Conservation (phyloP, 305 asterid species). For the Plantago rigida region DNA sequence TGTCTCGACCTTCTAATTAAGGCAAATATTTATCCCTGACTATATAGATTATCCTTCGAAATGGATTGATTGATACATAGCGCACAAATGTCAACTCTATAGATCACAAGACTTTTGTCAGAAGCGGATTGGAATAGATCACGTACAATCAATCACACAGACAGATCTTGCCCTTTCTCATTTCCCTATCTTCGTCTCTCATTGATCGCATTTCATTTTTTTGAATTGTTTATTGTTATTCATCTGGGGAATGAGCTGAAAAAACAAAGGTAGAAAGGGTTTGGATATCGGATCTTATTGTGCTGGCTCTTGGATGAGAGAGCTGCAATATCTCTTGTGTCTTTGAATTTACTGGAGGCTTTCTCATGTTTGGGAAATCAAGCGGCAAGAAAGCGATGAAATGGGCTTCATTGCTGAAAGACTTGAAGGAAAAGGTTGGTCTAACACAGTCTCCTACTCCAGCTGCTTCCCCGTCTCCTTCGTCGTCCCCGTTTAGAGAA, state of each 20-base stretch:
- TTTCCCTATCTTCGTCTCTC: constrained; percentile 34
- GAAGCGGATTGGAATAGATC: constrained; percentile 22
- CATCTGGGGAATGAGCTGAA: constrained; percentile 41
- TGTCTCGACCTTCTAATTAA: constrained; percentile 30
- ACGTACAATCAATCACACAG: background rate
- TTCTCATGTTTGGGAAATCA: constrained; percentile 47
- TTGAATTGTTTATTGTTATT: constrained; percentile 1
- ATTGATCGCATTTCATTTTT: constrained; percentile 35
- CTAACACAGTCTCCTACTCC: constrained; percentile 50
- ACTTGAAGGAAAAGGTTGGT: constrained; percentile 94
- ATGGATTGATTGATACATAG: background rate
- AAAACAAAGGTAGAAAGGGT: constrained; percentile 54
- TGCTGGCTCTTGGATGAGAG: constrained; percentile 24
- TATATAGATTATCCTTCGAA: background rate
- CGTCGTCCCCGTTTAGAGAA: constrained; percentile 51
- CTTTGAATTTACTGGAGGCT: too few species aligned
- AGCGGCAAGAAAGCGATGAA: constrained; percentile 66
- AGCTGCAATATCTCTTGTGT: background rate
- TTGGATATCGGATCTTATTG: constrained; percentile 60
- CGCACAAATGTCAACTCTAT: too few species aligned
- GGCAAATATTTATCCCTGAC: constrained; percentile 4
- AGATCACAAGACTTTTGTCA: constrained; percentile 30
- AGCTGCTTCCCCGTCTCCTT: constrained; percentile 44
- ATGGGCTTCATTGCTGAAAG: constrained; percentile 93
- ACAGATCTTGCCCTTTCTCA: constrained; percentile 56